These are phyloP conservation scores for Podila clonocystis DNA, from an alignment of 192 early-diverging fungal genomes.

Conservation along the genomic window DNA sequence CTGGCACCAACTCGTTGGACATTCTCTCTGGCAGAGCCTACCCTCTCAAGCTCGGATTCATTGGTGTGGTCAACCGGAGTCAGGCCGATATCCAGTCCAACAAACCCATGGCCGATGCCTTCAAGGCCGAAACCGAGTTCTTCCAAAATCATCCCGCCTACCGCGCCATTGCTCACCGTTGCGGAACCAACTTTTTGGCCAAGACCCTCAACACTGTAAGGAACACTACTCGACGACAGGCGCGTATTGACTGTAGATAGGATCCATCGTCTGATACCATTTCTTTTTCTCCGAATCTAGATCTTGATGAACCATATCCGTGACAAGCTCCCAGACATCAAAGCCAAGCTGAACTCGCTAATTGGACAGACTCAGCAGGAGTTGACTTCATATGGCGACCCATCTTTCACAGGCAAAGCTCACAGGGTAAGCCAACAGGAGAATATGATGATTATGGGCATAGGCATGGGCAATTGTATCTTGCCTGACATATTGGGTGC, in stretches of 20 bases:
- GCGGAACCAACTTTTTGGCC: constrained; percentile 78
- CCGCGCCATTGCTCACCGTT: constrained; percentile 73
- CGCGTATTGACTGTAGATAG: not conserved
- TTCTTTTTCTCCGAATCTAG: constrained; percentile 28
- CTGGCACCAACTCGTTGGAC: constrained; percentile 84
- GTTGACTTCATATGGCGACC: constrained; percentile 73
- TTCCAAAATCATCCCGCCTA: constrained; percentile 80
- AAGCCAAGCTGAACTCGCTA: constrained; percentile 76
- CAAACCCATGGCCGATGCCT: constrained; percentile 77
- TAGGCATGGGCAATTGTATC: not conserved
- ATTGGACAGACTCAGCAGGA: constrained; percentile 85
- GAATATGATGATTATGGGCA: not conserved
- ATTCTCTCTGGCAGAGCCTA: constrained; percentile 81
- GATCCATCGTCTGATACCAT: not conserved
- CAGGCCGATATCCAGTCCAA: constrained; percentile 80
- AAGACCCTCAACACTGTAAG: constrained; percentile 71
- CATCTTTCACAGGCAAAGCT: constrained; percentile 54
- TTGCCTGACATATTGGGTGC: no score
- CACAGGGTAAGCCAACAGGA: constrained; percentile 49
- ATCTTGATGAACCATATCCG: constrained; percentile 84
- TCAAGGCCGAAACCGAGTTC: constrained; percentile 72
- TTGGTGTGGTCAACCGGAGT: constrained; percentile 87
- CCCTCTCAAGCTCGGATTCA: constrained; percentile 82
- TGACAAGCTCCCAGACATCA: constrained; percentile 80
- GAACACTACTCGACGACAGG: not conserved